A percentile compares a stretch with the other conserved stretches of the same genome.
Conservation (phyloP, 495 filamentous ascomycete species). For the Venustampulla echinocandica region DNA sequence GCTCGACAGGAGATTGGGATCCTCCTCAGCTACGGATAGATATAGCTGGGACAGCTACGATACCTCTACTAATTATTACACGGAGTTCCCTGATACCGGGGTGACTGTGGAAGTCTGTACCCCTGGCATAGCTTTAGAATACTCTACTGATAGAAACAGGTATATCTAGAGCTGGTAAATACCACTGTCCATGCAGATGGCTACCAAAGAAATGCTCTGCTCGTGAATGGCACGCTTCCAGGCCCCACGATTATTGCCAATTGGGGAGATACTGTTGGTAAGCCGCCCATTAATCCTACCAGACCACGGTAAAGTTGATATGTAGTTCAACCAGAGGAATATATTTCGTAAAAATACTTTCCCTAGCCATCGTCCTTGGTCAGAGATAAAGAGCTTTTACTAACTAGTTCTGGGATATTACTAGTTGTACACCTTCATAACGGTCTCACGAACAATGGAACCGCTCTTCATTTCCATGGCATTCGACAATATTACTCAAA, state of each 20-base stretch:
- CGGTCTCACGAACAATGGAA: conserved; percentile 15
- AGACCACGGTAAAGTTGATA: too few species aligned
- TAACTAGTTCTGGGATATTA: not conserved
- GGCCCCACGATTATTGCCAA: conserved; percentile 26
- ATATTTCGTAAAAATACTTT: not conserved
- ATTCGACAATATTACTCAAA: conserved; percentile 51
- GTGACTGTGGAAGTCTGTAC: conserved; percentile 25
- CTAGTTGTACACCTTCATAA: conserved; percentile 12
- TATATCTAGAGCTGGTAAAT: conserved; percentile 33
- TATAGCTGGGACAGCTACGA: conserved; percentile 35
- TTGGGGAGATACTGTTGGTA: conserved; percentile 34
- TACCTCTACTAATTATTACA: conserved; percentile 48
- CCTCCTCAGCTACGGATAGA: conserved; percentile 9
- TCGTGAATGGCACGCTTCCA: conserved; percentile 17
- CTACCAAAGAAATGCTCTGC: conserved; percentile 26
- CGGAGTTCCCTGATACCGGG: conserved; percentile 37
- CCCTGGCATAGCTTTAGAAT: not conserved
- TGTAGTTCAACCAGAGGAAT: too few species aligned
- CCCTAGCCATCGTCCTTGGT: too few species aligned
- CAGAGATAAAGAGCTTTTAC: too few species aligned
- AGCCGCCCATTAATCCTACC: not conserved
- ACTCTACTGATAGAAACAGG: conserved; percentile 12
- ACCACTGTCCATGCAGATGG: conserved; percentile 43
- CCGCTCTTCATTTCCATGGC: conserved; percentile 55
- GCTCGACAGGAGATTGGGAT: conserved; percentile 12